Evolutionary conservation across 2,329 filamentous ascomycete genomes (phyloP).

Genomic region (Hymenotorrendiella dingleyae): DNA sequence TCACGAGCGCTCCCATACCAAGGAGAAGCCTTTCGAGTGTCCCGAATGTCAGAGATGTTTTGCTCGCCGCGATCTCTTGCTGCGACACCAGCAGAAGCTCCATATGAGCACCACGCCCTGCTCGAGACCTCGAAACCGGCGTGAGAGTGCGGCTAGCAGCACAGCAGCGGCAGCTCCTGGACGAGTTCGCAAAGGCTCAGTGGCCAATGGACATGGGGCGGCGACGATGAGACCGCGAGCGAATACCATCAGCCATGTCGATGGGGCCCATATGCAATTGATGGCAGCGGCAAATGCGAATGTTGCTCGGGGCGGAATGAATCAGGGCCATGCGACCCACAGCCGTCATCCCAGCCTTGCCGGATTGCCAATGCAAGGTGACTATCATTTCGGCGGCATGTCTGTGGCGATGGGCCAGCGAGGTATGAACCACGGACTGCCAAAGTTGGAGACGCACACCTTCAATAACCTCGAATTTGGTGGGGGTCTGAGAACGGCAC

Average conservation of each 20-base stretch:
- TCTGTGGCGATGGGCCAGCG: conserved; percentile 62
- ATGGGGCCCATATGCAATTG: conserved; percentile 68
- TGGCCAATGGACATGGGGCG: conserved; percentile 52
- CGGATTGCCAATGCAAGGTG: conserved; percentile 57
- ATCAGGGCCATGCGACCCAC: conserved; percentile 51
- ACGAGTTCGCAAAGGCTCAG: conserved; percentile 86
- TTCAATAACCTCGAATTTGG: conserved; percentile 60
- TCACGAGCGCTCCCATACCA: conserved; percentile 95
- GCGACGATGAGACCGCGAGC: conserved; percentile 77
- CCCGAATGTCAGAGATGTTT: conserved; percentile 93
- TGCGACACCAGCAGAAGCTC: conserved; percentile 97
- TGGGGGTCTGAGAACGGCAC: conserved; percentile 72
- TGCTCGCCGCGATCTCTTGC: conserved; percentile 81
- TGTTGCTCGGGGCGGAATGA: conserved; percentile 43
- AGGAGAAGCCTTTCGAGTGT: conserved; percentile 96
- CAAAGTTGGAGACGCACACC: conserved; percentile 76
- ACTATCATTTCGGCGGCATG: conserved; percentile 67
- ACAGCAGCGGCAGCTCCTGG: conserved; percentile 55
- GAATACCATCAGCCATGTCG: conserved; percentile 94
- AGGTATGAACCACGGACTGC: conserved; percentile 60
- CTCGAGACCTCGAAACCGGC: conserved; percentile 76
- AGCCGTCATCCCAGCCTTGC: conserved; percentile 71
- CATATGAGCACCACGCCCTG: conserved; percentile 89
- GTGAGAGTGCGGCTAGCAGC: conserved; percentile 78
- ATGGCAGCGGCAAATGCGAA: conserved; percentile 51